phyloP scores from a whole-genome alignment of 75 land plant genomes.

The Adiantum capillusveneris region DNA sequence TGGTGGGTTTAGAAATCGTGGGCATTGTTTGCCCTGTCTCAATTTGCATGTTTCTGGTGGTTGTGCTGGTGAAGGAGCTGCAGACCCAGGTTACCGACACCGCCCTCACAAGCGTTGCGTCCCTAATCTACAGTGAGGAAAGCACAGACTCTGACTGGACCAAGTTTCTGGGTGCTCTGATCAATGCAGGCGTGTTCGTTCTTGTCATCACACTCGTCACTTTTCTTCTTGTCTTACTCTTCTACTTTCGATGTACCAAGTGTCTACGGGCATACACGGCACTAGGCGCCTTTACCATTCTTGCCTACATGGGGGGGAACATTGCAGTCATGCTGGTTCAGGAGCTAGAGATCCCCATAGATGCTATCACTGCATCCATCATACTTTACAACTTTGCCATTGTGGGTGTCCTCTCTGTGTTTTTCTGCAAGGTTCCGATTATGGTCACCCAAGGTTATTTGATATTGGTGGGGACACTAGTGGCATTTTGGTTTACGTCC shows the following conservation, averaged over 20 bases:
- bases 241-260: constrained; percentile 71
- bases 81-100: constrained; percentile 16
- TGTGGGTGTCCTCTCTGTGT: constrained; percentile 82
- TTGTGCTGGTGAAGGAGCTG: constrained; percentile 56
- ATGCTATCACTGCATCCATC: constrained; percentile 49
- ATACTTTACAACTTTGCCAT: constrained; percentile 64
- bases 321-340: constrained; percentile 44
- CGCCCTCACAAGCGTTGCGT: constrained; percentile 38
- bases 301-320: constrained; percentile 75
- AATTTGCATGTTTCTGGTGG: constrained; percentile 88
- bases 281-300: constrained; percentile 66
- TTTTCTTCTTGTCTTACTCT: constrained; percentile 76
- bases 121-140: constrained; percentile 51
- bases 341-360: constrained; percentile 54
- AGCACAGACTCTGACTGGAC: constrained; percentile 59
- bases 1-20: constrained; percentile 73
- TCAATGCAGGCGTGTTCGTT: constrained; percentile 78
- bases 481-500: constrained; percentile 91
- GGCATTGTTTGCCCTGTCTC: constrained; percentile 77
- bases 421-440: constrained; percentile 52
- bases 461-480: constrained; percentile 72
- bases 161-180: constrained; percentile 66
- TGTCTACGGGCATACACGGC: constrained; percentile 75
- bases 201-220: constrained; percentile 65
- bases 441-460: constrained; percentile 73